Evolutionary conservation across 352 stramenopile species (phyloP).

Genomic region (Globisporangium takayamanum): DNA sequence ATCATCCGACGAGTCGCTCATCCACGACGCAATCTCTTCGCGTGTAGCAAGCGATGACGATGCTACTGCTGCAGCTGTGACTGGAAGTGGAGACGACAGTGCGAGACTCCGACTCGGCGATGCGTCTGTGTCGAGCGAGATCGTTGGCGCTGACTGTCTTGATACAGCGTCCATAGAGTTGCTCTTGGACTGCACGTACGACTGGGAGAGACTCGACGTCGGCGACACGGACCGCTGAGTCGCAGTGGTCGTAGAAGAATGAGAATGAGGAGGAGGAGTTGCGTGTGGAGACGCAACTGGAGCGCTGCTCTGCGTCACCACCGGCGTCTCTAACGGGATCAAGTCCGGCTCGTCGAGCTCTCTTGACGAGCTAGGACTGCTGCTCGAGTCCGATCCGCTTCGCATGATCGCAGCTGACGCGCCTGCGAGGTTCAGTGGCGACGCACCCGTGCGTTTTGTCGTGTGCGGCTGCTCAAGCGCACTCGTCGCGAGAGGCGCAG

Average conservation of each 20-base stretch:
- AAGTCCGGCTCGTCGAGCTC: too few species aligned
- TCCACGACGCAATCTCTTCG: too few species aligned
- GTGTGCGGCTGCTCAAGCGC: not conserved
- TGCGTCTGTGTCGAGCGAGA: not conserved
- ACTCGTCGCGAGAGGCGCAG: not conserved
- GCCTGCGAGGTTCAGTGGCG: slow-evolving; percentile 8
- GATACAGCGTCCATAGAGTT: not conserved
- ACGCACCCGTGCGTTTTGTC: not conserved
- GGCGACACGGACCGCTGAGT: not conserved
- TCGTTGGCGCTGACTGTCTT: slow-evolving; percentile 1
- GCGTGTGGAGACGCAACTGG: not conserved
- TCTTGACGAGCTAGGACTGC: not conserved
- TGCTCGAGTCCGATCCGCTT: slow-evolving; percentile 1
- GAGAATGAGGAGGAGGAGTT: not conserved
- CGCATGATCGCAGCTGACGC: slow-evolving; percentile 13
- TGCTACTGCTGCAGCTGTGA: not conserved
- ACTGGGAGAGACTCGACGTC: slow-evolving; percentile 1
- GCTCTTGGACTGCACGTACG: not conserved
- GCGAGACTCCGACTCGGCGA: not conserved
- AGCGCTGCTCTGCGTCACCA: not conserved
- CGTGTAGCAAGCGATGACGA: too few species aligned
- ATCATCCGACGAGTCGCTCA: not conserved
- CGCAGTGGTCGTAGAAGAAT: too few species aligned
- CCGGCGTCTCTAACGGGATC: not conserved
- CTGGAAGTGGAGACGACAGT: not conserved